Percentiles rank a stretch among this genome's conserved stretches.
These are phyloP conservation scores for Piloderma croceum DNA, from an alignment of 768 basidiomycete genomes.

Conservation along the genomic window DNA sequence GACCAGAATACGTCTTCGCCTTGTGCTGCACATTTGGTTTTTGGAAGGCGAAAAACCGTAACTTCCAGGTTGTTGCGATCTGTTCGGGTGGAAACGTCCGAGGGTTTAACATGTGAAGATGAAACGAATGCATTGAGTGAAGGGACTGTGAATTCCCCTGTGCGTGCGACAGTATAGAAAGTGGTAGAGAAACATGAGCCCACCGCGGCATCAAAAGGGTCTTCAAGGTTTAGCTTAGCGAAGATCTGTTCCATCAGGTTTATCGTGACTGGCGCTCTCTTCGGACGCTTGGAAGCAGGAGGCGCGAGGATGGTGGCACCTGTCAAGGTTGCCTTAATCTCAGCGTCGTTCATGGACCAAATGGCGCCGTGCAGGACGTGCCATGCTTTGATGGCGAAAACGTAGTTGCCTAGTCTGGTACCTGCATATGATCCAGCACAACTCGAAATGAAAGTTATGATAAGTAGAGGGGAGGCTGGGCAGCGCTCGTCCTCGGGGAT, in stretches of 20 bases:
- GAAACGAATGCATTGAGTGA: constrained; percentile 12
- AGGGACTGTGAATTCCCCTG: constrained; percentile 19
- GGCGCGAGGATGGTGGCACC: constrained; percentile 12
- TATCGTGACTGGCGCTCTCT: constrained; percentile 12
- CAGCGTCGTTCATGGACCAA: constrained; percentile 11
- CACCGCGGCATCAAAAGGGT: constrained; percentile 13
- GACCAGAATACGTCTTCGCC: constrained; percentile 16
- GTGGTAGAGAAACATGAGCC: constrained; percentile 15
- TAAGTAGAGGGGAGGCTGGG: constrained; percentile 5
- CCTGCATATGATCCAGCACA: constrained; percentile 11
- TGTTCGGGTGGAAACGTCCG: background rate
- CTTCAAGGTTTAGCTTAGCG: constrained; percentile 3
- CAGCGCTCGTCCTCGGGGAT: constrained; percentile 9
- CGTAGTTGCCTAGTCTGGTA: constrained; percentile 10
- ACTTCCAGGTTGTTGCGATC: constrained; percentile 4
- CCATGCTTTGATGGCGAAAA: constrained; percentile 17
- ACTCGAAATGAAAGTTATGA: constrained; percentile 11
- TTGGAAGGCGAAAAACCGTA: constrained; percentile 9
- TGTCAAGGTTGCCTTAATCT: constrained; percentile 12
- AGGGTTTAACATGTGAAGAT: constrained; percentile 11
- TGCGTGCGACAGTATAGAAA: constrained; percentile 12
- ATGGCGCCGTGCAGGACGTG: constrained; percentile 18
- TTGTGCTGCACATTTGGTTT: constrained; percentile 11
- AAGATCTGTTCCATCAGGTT: constrained; percentile 3
- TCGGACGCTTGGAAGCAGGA: constrained; percentile 3